Evolutionary conservation across 768 basidiomycete species (phyloP).

Genomic region (Leccinum subgranulosum): DNA sequence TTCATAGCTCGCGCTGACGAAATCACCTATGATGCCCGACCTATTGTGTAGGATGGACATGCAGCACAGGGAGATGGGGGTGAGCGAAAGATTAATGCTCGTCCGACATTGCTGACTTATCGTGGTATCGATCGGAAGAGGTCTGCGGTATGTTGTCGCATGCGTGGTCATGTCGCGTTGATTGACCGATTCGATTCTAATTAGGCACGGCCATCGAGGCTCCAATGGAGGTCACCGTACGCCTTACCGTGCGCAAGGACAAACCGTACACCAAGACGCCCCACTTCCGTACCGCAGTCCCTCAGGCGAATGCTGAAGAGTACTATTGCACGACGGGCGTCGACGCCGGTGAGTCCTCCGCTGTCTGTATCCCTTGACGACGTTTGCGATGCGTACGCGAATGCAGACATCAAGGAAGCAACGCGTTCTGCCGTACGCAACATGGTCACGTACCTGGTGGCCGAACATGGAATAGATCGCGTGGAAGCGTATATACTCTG

Average conservation of each 20-base stretch:
- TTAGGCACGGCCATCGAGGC: conserved; percentile 64
- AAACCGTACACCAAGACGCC: conserved; percentile 57
- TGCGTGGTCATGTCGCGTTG: background rate
- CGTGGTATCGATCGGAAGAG: conserved; percentile 35
- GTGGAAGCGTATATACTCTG: conserved; percentile 60
- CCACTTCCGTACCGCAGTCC: conserved; percentile 42
- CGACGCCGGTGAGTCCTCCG: conserved; percentile 37
- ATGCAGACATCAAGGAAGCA: conserved; percentile 48
- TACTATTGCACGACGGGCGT: conserved; percentile 61
- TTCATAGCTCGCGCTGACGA: background rate
- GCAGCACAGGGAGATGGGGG: conserved; percentile 68
- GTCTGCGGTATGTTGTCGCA: conserved; percentile 47
- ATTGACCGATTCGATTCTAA: background rate
- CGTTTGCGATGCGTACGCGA: background rate
- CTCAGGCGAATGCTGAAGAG: conserved; percentile 25
- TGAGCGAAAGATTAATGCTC: conserved; percentile 22
- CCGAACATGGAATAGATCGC: conserved; percentile 40
- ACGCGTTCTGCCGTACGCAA: conserved; percentile 53
- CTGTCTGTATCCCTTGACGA: too few relatives aligned
- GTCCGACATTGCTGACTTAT: background rate
- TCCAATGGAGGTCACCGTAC: conserved; percentile 52
- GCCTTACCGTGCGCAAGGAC: conserved; percentile 55
- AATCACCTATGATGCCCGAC: background rate
- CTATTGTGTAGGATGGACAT: conserved; percentile 50
- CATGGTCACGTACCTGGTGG: conserved; percentile 54